These are phyloP conservation scores for Talaromyces sp. DNA, from an alignment of 2,329 filamentous ascomycete species.

Conservation along the genomic window DNA sequence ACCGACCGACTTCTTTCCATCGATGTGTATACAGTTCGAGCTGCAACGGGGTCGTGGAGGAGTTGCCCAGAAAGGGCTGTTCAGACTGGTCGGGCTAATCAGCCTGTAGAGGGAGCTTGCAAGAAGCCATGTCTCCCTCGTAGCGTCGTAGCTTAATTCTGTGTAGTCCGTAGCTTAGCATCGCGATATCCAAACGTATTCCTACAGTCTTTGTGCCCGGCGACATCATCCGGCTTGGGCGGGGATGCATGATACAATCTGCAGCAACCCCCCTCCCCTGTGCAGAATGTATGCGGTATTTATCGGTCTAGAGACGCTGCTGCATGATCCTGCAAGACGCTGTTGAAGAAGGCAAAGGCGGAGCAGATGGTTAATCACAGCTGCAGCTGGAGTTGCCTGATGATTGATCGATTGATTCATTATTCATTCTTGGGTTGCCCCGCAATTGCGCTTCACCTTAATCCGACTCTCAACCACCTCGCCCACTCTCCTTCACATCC, in stretches of 20 bases:
- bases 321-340: neutral
- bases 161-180: neutral
- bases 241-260: neutral
- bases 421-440: neutral
- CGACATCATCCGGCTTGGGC: neutral
- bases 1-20: neutral
- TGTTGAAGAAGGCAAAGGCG: neutral
- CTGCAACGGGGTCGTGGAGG: neutral
- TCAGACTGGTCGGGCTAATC: neutral
- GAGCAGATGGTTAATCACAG: neutral
- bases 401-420: neutral
- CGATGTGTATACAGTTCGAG: neutral
- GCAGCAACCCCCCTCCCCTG: neutral
- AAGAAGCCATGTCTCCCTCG: neutral
- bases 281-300: neutral
- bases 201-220: neutral
- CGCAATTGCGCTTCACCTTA: neutral
- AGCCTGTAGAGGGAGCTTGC: neutral
- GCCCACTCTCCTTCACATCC: too few species aligned
- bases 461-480: neutral
- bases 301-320: neutral
- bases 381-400: neutral
- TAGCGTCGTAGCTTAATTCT: neutral
- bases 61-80: too few species aligned
- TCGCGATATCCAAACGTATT: neutral